Conservation (phyloP, 495 filamentous ascomycete species). For the Aeminium ludgeri region DNA sequence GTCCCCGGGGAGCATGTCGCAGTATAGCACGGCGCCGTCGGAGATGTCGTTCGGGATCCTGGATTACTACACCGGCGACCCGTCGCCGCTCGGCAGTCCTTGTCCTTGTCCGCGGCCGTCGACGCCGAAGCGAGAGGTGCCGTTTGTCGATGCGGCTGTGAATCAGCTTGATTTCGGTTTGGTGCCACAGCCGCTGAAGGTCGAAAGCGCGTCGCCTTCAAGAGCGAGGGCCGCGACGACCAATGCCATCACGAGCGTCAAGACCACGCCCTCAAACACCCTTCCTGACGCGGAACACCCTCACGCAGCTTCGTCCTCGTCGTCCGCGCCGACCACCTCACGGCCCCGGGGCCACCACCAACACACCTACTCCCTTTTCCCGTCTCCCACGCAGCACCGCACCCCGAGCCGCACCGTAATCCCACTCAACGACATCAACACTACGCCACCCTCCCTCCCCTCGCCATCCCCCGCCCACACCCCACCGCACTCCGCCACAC, state of each 20-base stretch:
- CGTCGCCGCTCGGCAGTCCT: conserved; percentile 7
- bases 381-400: conserved; percentile 1
- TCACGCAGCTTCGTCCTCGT: background rate
- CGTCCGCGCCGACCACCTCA: background rate
- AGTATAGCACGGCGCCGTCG: conserved; percentile 1
- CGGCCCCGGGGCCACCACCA: background rate
- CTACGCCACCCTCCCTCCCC: background rate
- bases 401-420: background rate
- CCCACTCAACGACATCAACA: background rate
- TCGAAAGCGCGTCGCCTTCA: background rate
- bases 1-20: background rate
- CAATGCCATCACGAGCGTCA: background rate
- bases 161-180: conserved; percentile 14
- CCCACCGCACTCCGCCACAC: conserved; percentile 3
- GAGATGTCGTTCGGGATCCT: conserved; percentile 12
- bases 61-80: conserved; percentile 9
- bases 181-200: background rate
- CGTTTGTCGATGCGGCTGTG: conserved; percentile 6
- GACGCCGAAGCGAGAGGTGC: background rate
- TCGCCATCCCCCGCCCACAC: conserved; percentile 1
- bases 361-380: conserved; percentile 12
- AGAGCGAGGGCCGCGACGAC: background rate
- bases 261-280: background rate
- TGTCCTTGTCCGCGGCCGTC: background rate
- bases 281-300: background rate